Evolutionary conservation across 2,329 filamentous ascomycete genomes (phyloP).

Genomic region (Aspergillus piperis): DNA sequence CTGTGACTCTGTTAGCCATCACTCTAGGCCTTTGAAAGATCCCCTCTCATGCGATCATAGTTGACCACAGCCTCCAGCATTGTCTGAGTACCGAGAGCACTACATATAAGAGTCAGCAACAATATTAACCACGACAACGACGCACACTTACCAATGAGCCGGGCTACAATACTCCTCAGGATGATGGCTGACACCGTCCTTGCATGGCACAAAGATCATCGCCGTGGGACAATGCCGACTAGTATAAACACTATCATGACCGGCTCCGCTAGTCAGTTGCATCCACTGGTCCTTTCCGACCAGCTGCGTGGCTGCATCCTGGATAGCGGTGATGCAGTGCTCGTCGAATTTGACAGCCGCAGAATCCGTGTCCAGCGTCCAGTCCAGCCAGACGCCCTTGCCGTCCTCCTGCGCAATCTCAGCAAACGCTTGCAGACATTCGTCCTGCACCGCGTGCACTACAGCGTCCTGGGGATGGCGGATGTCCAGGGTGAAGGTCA

Average conservation of each 20-base stretch:
- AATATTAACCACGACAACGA: too few relatives aligned
- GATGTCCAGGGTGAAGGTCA: constrained; percentile 67
- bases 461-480: constrained; percentile 58
- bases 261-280: constrained; percentile 59
- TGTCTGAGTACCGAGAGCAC: constrained; percentile 44
- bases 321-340: constrained; percentile 63
- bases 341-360: constrained; percentile 62
- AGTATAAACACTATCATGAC: constrained; percentile 62
- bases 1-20: too few relatives aligned
- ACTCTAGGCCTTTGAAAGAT: not conserved
- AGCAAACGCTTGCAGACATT: constrained; percentile 57
- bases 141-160: constrained; percentile 39
- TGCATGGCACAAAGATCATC: constrained; percentile 66
- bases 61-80: constrained; percentile 51
- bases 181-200: constrained; percentile 60
- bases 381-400: constrained; percentile 53
- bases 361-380: constrained; percentile 59
- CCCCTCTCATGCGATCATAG: constrained; percentile 24
- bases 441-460: constrained; percentile 57
- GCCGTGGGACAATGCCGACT: constrained; percentile 57
- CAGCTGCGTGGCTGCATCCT: constrained; percentile 55
- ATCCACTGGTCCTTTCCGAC: constrained; percentile 52
- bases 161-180: constrained; percentile 59
- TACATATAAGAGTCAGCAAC: constrained; percentile 9
- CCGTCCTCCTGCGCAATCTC: constrained; percentile 57